These are phyloP conservation scores for Thuidium tamariscinum DNA, from an alignment of 225 moss, liverwort and hornwort genomes.

Conservation along the genomic window DNA sequence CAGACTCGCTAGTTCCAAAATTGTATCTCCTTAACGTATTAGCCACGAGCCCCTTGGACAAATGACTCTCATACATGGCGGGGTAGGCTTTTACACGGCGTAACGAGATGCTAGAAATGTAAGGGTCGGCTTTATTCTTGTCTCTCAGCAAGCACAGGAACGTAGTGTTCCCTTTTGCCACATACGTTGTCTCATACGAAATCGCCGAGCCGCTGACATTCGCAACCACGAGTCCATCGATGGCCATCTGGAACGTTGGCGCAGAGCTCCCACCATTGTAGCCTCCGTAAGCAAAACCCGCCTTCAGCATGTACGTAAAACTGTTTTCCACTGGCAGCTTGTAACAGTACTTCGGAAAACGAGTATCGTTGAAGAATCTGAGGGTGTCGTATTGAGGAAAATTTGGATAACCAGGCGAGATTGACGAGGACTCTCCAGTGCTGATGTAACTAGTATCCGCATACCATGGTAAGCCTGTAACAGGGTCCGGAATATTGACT, in stretches of 20 bases:
- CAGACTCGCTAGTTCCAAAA: not conserved
- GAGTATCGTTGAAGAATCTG: not conserved
- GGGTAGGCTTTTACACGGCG: not conserved
- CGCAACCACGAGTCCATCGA: not conserved
- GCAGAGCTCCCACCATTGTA: not conserved
- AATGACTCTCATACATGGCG: not conserved
- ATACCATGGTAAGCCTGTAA: not conserved
- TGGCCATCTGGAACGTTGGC: not conserved
- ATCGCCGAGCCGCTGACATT: not conserved
- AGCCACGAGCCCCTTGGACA: not conserved
- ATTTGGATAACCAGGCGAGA: fast-evolving
- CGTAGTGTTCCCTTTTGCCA: not conserved
- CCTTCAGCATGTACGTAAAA: not conserved
- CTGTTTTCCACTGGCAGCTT: not conserved
- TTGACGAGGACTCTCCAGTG: not conserved
- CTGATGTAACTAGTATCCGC: not conserved
- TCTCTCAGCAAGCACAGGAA: slow-evolving; percentile 3
- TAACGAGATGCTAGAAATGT: not conserved
- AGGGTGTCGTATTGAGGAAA: not conserved
- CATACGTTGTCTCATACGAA: not conserved
- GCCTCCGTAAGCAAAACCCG: not conserved
- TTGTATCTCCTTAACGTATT: not conserved
- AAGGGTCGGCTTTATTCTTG: not conserved
- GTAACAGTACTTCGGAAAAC: slow-evolving; percentile 2
- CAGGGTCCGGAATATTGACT: not conserved